phyloP scores from a whole-genome alignment of 331 rosid genomes.

The Acacia pycnantha region DNA sequence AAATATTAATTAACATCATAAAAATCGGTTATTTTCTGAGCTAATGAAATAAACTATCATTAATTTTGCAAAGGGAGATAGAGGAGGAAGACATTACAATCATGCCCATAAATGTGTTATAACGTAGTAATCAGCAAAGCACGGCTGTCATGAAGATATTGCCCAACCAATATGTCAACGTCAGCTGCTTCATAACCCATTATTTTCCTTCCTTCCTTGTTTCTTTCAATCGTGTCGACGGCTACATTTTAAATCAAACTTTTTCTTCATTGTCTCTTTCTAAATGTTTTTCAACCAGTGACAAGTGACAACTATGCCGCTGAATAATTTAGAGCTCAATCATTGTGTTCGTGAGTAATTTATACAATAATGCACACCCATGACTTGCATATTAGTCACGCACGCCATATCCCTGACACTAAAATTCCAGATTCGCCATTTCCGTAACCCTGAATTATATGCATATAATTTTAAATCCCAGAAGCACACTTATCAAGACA shows the following conservation, averaged over 20 bases:
- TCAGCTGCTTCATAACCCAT: neutral
- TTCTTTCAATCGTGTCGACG: slow-evolving; percentile 7
- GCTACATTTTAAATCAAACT: neutral
- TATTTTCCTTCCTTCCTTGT: neutral
- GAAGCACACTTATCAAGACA: neutral
- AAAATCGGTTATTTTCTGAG: too few species aligned
- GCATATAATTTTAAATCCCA: neutral
- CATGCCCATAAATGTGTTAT: neutral
- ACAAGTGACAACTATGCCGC: neutral
- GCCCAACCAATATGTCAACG: neutral
- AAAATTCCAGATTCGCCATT: neutral
- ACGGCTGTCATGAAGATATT: neutral
- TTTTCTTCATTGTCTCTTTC: neutral
- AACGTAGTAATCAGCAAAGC: neutral
- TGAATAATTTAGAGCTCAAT: slow-evolving; percentile 17
- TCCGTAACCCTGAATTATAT: neutral
- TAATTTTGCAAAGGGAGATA: too few species aligned
- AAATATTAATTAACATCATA: too few species aligned
- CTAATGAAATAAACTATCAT: too few species aligned
- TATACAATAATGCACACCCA: neutral
- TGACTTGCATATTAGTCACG: neutral
- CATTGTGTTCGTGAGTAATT: slow-evolving; percentile 10
- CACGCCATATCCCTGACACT: neutral
- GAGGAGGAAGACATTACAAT: neutral
- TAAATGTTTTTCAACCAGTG: slow-evolving; percentile 15